Evolutionary conservation across 805 yeast species (phyloP).

Genomic region (Nakazawaea holstii): DNA sequence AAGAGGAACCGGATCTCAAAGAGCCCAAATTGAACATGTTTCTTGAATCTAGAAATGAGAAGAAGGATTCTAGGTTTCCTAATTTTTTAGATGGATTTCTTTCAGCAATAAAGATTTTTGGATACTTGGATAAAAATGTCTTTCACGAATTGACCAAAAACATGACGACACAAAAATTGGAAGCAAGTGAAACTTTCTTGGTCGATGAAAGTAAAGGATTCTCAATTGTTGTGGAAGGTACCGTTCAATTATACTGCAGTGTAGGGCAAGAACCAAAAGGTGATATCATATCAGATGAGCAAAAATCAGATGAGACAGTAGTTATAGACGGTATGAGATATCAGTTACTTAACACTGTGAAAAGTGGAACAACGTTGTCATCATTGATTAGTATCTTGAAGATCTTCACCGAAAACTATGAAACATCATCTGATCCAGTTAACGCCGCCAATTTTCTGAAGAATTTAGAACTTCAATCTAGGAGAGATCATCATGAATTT

Average conservation of each 20-base stretch:
- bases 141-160: slow-evolving; percentile 89
- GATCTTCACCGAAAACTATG: slow-evolving; percentile 50
- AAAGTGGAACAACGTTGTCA: slow-evolving; percentile 79
- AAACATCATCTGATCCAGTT: not conserved
- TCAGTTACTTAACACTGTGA: slow-evolving; percentile 74
- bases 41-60: slow-evolving; percentile 30
- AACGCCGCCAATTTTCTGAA: slow-evolving; percentile 1
- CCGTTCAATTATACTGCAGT: slow-evolving; percentile 70
- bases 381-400: slow-evolving; percentile 77
- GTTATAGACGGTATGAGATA: slow-evolving; percentile 54
- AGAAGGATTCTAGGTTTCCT: slow-evolving; percentile 39
- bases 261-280: slow-evolving; percentile 28
- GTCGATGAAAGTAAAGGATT: slow-evolving; percentile 73
- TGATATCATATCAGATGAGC: slow-evolving; percentile 20
- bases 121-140: slow-evolving; percentile 84
- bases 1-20: slow-evolving; percentile 36
- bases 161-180: slow-evolving; percentile 83
- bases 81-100: slow-evolving; percentile 85
- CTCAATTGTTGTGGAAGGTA: slow-evolving; percentile 89
- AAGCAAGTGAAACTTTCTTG: slow-evolving; percentile 68
- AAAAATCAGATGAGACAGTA: slow-evolving; percentile 34
- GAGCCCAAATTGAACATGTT: slow-evolving; percentile 43
- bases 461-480: slow-evolving; percentile 9
- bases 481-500: too few species aligned
- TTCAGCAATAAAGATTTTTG: slow-evolving; percentile 88